Conservation (phyloP, 495 filamentous ascomycete genomes). For the Clavariopsis aquatica region DNA sequence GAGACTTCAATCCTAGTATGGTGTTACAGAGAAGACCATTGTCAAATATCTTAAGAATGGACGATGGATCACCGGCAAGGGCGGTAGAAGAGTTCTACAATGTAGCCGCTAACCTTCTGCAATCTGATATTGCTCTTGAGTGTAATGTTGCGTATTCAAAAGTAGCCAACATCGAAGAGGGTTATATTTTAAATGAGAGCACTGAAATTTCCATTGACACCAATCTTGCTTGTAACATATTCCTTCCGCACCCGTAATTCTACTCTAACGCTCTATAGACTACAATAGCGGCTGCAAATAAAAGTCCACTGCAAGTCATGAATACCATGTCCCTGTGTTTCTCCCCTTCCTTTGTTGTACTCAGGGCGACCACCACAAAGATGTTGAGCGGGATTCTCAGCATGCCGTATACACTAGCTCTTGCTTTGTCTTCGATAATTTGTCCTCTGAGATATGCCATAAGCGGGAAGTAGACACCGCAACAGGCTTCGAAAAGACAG, state of each 20-base stretch:
- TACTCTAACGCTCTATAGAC: slow-evolving; percentile 2
- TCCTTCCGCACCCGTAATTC: background rate
- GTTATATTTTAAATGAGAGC: background rate
- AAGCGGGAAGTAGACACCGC: slow-evolving; percentile 58
- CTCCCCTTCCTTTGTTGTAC: slow-evolving; percentile 45
- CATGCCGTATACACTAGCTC: slow-evolving; percentile 56
- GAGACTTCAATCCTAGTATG: too few relatives aligned
- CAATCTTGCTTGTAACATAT: background rate
- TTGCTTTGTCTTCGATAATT: slow-evolving; percentile 53
- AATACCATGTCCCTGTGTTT: slow-evolving; percentile 4
- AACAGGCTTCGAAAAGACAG: slow-evolving; percentile 55
- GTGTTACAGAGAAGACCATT: too few relatives aligned
- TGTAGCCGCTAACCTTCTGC: too few relatives aligned
- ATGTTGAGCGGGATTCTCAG: slow-evolving; percentile 57
- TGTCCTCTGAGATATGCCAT: slow-evolving; percentile 54
- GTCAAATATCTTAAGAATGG: too few relatives aligned
- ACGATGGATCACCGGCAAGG: too few relatives aligned
- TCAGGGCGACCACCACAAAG: slow-evolving; percentile 54
- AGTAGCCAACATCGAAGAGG: too few relatives aligned
- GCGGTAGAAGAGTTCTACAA: too few relatives aligned
- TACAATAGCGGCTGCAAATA: slow-evolving; percentile 3
- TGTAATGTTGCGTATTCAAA: too few relatives aligned
- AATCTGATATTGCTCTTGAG: too few relatives aligned
- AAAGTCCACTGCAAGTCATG: slow-evolving; percentile 4
- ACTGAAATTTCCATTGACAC: background rate